These are phyloP conservation scores for Diaporthe helianthi DNA, from an alignment of 2,329 filamentous ascomycete genomes.

Conservation along the genomic window DNA sequence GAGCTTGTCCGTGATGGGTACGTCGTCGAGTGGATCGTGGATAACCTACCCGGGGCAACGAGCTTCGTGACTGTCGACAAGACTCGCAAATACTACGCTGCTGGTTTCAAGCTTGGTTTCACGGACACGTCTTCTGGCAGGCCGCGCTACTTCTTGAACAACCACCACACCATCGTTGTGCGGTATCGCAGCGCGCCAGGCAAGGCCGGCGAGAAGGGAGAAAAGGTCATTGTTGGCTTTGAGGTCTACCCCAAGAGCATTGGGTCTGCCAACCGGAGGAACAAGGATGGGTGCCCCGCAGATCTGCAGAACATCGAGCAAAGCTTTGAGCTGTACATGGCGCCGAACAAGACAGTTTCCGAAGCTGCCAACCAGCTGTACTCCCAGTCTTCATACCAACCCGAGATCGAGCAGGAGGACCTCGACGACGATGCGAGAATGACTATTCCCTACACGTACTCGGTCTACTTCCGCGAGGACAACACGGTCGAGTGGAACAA, in stretches of 20 bases:
- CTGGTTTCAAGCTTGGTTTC: constrained; percentile 88
- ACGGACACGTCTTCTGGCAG: constrained; percentile 68
- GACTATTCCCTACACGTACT: constrained; percentile 85
- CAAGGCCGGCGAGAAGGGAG: constrained; percentile 70
- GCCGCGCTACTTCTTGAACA: constrained; percentile 79
- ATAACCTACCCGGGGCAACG: constrained; percentile 88
- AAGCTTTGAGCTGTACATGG: constrained; percentile 73
- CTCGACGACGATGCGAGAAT: constrained; percentile 69
- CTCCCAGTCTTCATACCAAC: constrained; percentile 65
- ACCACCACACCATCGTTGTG: constrained; percentile 86
- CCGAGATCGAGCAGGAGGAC: constrained; percentile 56
- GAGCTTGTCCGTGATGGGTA: constrained; percentile 80
- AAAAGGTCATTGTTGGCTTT: constrained; percentile 85
- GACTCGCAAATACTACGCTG: constrained; percentile 84
- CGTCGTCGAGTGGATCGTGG: constrained; percentile 92
- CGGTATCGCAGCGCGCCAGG: constrained; percentile 77
- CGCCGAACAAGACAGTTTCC: constrained; percentile 65
- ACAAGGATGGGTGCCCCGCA: constrained; percentile 70
- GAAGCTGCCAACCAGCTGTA: constrained; percentile 50
- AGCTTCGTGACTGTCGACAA: constrained; percentile 89
- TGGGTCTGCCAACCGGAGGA: constrained; percentile 63
- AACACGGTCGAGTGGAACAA: constrained; percentile 80
- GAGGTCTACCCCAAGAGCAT: constrained; percentile 91
- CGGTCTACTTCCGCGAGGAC: constrained; percentile 88
- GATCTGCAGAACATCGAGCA: constrained; percentile 69